Conservation (phyloP, 2,329 filamentous ascomycete species). For the Trichoderma sp. region DNA sequence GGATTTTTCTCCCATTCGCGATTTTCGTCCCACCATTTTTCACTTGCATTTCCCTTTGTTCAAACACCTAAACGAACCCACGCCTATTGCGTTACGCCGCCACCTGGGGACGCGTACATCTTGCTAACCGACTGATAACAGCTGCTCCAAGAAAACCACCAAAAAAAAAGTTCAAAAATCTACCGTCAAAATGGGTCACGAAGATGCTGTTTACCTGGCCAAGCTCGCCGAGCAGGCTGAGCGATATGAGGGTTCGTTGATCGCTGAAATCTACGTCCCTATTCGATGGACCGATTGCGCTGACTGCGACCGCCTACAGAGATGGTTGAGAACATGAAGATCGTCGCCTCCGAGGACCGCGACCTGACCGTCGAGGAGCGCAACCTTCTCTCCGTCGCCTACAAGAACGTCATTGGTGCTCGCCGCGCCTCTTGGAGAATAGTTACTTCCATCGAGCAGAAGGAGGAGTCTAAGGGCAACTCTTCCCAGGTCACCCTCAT, state of each 20-base stretch:
- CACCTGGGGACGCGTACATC: conserved; percentile 19
- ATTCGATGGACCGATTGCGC: conserved; percentile 30
- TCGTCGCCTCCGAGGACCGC: conserved; percentile 84
- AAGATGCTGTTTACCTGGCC: conserved; percentile 98
- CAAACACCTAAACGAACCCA: background rate
- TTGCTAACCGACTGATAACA: conserved; percentile 24
- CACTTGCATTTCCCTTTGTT: background rate
- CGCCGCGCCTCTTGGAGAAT: conserved; percentile 98
- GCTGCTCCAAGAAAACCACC: background rate
- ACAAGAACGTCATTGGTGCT: conserved; percentile 98
- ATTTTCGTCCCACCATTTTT: background rate
- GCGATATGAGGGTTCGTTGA: conserved; percentile 91
- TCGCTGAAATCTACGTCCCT: background rate
- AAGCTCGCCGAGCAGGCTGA: conserved; percentile 99
- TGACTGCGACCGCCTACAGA: conserved; percentile 58
- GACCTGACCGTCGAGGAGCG: conserved; percentile 92
- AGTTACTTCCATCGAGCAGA: conserved; percentile 97
- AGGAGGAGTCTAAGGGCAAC: conserved; percentile 99
- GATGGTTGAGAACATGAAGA: conserved; percentile 99
- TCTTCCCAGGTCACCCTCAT: conserved; percentile 86
- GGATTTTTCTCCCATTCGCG: background rate
- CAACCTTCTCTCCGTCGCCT: conserved; percentile 95
- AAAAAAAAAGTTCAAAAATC: conserved; percentile 26
- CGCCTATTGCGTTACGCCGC: conserved; percentile 8
- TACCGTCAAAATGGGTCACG: conserved; percentile 86